A percentile compares a stretch with the other conserved stretches of the same genome.
Evolutionary conservation across 108 stramenopile species (phyloP).

Genomic region (Nannochloropsis oceanica): DNA sequence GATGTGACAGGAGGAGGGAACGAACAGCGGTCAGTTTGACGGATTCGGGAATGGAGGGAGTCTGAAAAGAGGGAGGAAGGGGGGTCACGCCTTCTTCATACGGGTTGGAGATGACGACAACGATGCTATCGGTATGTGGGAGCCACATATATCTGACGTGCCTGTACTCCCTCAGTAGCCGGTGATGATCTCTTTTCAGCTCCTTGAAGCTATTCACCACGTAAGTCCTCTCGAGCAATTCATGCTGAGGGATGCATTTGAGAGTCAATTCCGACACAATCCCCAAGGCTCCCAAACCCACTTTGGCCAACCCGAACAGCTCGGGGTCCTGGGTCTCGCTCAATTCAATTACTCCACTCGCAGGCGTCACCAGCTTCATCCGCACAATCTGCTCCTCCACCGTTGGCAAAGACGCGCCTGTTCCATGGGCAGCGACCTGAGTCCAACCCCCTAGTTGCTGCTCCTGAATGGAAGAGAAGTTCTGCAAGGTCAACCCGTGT

Average conservation of each 20-base stretch:
- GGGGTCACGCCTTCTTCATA: slow-evolving; percentile 7
- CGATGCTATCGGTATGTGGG: slow-evolving; percentile 81
- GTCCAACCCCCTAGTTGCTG: slow-evolving; percentile 92
- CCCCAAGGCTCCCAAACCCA: slow-evolving; percentile 83
- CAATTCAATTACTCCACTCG: slow-evolving; percentile 50
- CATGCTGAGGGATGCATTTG: slow-evolving; percentile 64
- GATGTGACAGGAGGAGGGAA: not conserved
- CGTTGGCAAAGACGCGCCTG: slow-evolving; percentile 73
- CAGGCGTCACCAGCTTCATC: slow-evolving; percentile 79
- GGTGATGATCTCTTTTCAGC: slow-evolving; percentile 40
- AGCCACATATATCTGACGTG: slow-evolving; percentile 99
- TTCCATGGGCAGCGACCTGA: slow-evolving; percentile 90
- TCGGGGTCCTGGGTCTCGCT: slow-evolving; percentile 35
- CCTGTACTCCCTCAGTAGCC: slow-evolving; percentile 47
- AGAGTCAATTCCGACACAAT: slow-evolving; percentile 75
- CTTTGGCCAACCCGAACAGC: slow-evolving; percentile 63
- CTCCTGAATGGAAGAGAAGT: slow-evolving; percentile 85
- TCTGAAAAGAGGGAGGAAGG: not conserved
- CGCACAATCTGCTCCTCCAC: slow-evolving; percentile 78
- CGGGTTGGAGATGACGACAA: slow-evolving; percentile 83
- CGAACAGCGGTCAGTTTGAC: not conserved
- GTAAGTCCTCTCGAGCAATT: slow-evolving; percentile 70
- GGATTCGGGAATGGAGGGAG: not conserved
- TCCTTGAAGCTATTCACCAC: slow-evolving; percentile 64
- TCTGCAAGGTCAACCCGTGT: slow-evolving; percentile 69